Evolutionary conservation across 805 yeast genomes (phyloP).

Genomic region (Brettanomyces nanus): DNA sequence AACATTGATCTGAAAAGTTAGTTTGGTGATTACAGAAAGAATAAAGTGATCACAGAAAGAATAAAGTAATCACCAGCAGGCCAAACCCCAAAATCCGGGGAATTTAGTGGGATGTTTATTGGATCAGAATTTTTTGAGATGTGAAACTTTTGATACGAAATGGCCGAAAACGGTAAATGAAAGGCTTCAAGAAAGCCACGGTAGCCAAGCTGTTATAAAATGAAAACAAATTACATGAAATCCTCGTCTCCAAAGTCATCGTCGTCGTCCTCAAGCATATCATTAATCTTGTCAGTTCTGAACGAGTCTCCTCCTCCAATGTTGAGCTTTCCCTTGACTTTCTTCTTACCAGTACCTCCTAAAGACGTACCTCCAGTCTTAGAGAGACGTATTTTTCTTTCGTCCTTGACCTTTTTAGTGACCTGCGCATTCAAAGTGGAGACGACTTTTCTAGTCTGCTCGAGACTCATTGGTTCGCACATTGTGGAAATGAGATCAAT

Average conservation of each 20-base stretch:
- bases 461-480: constrained; percentile 71
- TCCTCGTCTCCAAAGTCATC: constrained; percentile 84
- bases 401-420: constrained; percentile 82
- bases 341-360: constrained; percentile 94
- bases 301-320: constrained; percentile 58
- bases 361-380: constrained; percentile 79
- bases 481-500: constrained; percentile 82
- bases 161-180: too few relatives aligned
- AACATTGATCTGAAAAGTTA: neutral
- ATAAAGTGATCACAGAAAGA: too few relatives aligned
- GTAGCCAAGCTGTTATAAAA: too few relatives aligned
- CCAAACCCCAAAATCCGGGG: too few relatives aligned
- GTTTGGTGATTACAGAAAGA: too few relatives aligned
- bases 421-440: constrained; percentile 75
- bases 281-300: constrained; percentile 44
- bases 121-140: too few relatives aligned
- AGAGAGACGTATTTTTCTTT: constrained; percentile 78
- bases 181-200: too few relatives aligned
- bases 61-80: too few relatives aligned
- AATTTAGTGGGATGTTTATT: too few relatives aligned
- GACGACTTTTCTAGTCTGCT: constrained; percentile 75
- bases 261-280: constrained; percentile 51
- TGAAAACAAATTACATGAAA: too few relatives aligned
- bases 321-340: constrained; percentile 68
- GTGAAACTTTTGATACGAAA: too few relatives aligned